phyloP scores from a whole-genome alignment of 139 green algal genomes.

The Chlamydomonas urium region DNA sequence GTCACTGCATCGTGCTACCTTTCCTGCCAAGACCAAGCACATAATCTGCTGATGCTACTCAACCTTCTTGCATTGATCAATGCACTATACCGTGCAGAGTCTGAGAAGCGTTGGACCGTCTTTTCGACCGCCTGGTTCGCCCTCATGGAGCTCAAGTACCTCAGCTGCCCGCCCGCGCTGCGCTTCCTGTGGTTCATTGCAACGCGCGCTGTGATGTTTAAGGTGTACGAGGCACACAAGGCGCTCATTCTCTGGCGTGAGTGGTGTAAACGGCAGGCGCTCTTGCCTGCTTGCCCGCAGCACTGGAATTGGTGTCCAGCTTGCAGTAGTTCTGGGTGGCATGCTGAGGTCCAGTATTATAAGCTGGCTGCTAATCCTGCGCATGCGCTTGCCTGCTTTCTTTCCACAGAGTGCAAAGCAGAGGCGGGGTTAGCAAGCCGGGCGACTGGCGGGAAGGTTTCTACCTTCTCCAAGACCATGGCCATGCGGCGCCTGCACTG shows the following conservation, averaged over 20 bases:
- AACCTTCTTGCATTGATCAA: too few species aligned
- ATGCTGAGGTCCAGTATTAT: too few species aligned
- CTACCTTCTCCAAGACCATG: conserved; percentile 42
- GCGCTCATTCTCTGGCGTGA: conserved; percentile 54
- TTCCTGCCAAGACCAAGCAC: too few species aligned
- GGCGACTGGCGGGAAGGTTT: background rate
- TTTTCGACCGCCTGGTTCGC: conserved; percentile 54
- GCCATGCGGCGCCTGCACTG: conserved; percentile 59
- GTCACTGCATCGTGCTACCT: too few species aligned
- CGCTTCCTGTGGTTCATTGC: conserved; percentile 41
- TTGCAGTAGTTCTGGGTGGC: too few species aligned
- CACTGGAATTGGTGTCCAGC: background rate
- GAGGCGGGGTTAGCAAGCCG: conserved; percentile 35
- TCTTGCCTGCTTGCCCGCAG: background rate
- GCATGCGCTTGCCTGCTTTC: background rate
- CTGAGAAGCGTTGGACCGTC: conserved; percentile 57
- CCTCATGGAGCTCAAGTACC: conserved; percentile 37
- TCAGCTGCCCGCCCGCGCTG: conserved; percentile 32
- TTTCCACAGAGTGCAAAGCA: conserved; percentile 49
- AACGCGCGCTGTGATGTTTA: conserved; percentile 28
- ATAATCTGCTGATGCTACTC: too few species aligned
- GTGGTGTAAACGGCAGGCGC: conserved; percentile 10
- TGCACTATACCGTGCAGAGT: too few species aligned
- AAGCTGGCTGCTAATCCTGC: background rate
- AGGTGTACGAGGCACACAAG: conserved; percentile 49